Base-by-base conservation (phyloP, 2,329 filamentous ascomycete genomes). In the Aspergillus sojae region DNA sequence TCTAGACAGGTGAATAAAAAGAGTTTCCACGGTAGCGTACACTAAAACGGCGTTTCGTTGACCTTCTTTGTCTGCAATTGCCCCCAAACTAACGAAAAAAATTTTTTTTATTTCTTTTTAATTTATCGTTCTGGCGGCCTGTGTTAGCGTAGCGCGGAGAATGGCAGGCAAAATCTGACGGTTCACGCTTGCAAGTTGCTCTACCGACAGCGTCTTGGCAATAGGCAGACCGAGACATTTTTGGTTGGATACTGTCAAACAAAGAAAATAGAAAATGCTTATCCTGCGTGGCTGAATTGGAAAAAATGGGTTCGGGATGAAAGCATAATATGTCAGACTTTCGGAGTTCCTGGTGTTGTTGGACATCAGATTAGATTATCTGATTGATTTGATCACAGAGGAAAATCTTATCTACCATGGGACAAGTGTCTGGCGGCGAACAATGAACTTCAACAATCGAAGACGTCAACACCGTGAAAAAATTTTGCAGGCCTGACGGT, bases 331-430 rank as follows among this genome's bases (percentile, higher is more conserved):
- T 23, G 12, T 54, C 52, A 32, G 32, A 54, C 11, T 16, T 32
- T 54, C 32, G 32, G 52, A 52, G 21, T 34, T 53, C 12, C 32
- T 19, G 23, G 14, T 54, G 52, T 34, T 36, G 52, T 28, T 53
- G 19, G 16, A 16, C 30, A 54, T 54, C 52, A 54, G 52, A 54
- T 54, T 54, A 54, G 52, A 54, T 54, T 54, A 54, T 54, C 52
- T 54, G 52, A 54, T 54, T 54, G 52, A 54, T 54, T 23, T 54
- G 28, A 53, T 52, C 39, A 19, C 48, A 52, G 16, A 28, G 16
- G 28, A 26, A 23, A 53, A 53, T 53, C 50, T 53, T 53, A 53
- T 53, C 50, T 32, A 34, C 46, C 46, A 28, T 28, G 46, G 46
- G 23, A 50, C 46, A 30, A 5, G 19, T 19, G 46, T 10, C 12